phyloP scores from a whole-genome alignment of 2,329 filamentous ascomycete genomes.

The Leptographium lundbergii region DNA sequence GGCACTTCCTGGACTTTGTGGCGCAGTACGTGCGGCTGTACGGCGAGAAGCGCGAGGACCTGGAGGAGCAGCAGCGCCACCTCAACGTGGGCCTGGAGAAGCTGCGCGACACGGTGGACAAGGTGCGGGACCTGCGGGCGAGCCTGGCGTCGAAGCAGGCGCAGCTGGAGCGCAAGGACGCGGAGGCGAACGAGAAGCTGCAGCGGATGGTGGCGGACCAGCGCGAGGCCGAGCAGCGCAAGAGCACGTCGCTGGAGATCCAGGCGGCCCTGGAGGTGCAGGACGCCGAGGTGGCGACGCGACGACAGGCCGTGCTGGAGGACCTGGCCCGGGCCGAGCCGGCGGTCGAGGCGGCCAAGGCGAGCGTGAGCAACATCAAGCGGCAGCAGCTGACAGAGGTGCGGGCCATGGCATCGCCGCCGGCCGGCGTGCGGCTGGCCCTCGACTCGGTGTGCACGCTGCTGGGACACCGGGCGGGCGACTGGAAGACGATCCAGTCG shows the following conservation, averaged over 20 bases:
- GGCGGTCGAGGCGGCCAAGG: slow-evolving; percentile 82
- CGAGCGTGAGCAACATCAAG: slow-evolving; percentile 98
- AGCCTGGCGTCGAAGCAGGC: slow-evolving; percentile 91
- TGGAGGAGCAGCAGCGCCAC: slow-evolving; percentile 97
- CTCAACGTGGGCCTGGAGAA: slow-evolving; percentile 98
- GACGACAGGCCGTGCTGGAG: slow-evolving; percentile 71
- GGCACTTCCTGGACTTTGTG: slow-evolving; percentile 96
- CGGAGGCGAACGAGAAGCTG: slow-evolving; percentile 92
- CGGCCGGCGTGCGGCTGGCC: slow-evolving; percentile 78
- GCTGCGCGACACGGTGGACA: slow-evolving; percentile 88
- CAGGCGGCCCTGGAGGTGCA: slow-evolving; percentile 79
- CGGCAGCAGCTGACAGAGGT: slow-evolving; percentile 95
- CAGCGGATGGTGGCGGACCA: slow-evolving; percentile 96
- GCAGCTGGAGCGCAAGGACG: slow-evolving; percentile 85
- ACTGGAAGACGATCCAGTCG: slow-evolving; percentile 83
- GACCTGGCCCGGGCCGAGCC: slow-evolving; percentile 89
- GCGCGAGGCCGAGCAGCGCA: slow-evolving; percentile 83
- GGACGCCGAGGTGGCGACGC: slow-evolving; percentile 72
- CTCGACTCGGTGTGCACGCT: slow-evolving; percentile 94
- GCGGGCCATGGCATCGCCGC: slow-evolving; percentile 89
- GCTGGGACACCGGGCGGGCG: slow-evolving; percentile 79
- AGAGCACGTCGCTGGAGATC: slow-evolving; percentile 77
- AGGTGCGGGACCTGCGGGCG: slow-evolving; percentile 81
- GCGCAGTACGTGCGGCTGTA: slow-evolving; percentile 96
- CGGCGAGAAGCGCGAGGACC: slow-evolving; percentile 94